Base-by-base conservation (phyloP, 2,329 filamentous ascomycete genomes). In the Ceratocystis papillata region DNA sequence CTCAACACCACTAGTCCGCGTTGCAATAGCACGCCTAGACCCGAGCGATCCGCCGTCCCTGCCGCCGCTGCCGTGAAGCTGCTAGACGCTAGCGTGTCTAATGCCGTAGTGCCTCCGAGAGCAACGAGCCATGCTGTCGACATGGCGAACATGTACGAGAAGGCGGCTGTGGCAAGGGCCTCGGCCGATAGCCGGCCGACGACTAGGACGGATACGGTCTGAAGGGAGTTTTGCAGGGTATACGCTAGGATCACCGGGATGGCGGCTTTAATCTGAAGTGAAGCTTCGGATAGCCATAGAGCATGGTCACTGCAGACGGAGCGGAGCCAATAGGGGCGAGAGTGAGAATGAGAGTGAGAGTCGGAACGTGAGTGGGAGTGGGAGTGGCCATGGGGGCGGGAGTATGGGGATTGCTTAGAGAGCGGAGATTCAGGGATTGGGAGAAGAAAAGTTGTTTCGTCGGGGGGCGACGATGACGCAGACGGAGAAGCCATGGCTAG, bases 61-160 rank as follows among this genome's bases (percentile, higher is more conserved):
- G 93, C 87, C 69, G 85, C 83, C 69, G 88, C 90, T 0, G 88
- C 88, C 0, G 90, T 96, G 73, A 90, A 96, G 57, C 86, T 87
- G 60, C 87, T 89, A 0, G 89, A 92, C 1, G 89, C 90, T 28
- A 96, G 78, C 0, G 90, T 96, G 73, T 96, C 90, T 55, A 96
- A 81, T 0, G 90, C 90, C 0, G 89, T 96, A 0, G 89, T 92
- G 6, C 90, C 90, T 33, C 90, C 90, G 3, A 96, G 81, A 0
- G 87, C 90, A 67, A 96, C 88, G 46, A 96, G 81, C 90, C 90
- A 95, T 0, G 86, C 90, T 0, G 89, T 90, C 25, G 88, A 86
- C 88, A 93, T 91, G 65, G 90, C 90, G 71, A 96, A 96, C 90
- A 96, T 96, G 78, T 94, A 93, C 1, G 88, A 89, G 72, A 96